These are phyloP conservation scores for Microbotryomycetes sp. DNA, from an alignment of 1,284 basidiomycete genomes.

Conservation along the genomic window DNA sequence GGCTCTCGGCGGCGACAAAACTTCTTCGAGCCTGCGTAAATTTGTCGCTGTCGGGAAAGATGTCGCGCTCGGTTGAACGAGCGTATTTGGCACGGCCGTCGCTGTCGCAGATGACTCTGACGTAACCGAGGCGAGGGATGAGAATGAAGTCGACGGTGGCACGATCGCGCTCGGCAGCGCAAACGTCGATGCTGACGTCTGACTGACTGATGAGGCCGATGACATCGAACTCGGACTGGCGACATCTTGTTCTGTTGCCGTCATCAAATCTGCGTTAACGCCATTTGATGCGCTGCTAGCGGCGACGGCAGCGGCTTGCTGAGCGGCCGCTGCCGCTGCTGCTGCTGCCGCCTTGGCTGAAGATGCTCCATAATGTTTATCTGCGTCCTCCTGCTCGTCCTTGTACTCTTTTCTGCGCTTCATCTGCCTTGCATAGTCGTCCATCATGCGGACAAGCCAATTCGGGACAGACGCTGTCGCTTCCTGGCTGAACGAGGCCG, in stretches of 20 bases:
- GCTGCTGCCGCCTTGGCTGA: neutral
- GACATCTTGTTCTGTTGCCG: neutral
- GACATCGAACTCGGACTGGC: neutral
- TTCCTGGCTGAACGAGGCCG: neutral
- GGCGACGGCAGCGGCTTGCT: neutral
- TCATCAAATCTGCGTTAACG: neutral
- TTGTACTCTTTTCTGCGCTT: neutral
- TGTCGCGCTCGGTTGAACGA: neutral
- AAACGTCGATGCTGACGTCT: neutral
- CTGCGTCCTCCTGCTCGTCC: neutral
- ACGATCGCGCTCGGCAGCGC: neutral
- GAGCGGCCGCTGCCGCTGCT: neutral
- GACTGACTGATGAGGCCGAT: neutral
- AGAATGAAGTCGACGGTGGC: neutral
- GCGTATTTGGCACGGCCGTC: neutral
- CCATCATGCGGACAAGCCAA: neutral
- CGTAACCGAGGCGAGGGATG: neutral
- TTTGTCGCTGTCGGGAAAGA: neutral
- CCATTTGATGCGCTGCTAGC: neutral
- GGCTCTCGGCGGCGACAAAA: slow-evolving; percentile 1
- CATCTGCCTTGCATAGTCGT: slow-evolving; percentile 2
- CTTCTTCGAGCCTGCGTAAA: slow-evolving; percentile 5
- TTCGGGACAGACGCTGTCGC: neutral
- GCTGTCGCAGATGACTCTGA: neutral
- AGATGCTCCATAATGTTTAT: neutral